phyloP scores from a whole-genome alignment of 345 rosid genomes.

The Corchorus olitorius region DNA sequence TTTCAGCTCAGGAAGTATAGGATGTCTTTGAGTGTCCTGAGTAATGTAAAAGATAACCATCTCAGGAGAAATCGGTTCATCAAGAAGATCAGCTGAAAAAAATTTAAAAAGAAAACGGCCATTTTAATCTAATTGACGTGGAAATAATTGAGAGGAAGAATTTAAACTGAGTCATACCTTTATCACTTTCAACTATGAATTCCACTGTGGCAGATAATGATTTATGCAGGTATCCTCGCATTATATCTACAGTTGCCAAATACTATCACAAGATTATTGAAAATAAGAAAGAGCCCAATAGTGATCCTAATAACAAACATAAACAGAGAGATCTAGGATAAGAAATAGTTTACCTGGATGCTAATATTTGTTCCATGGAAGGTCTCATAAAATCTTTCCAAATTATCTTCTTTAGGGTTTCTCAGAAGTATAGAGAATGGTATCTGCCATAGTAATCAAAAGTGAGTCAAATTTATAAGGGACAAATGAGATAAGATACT shows the following conservation, averaged over 20 bases:
- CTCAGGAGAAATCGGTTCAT: slow-evolving; percentile 73
- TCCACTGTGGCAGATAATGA: slow-evolving; percentile 68
- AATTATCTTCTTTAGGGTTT: slow-evolving; percentile 52
- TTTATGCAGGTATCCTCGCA: slow-evolving; percentile 78
- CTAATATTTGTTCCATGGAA: slow-evolving; percentile 82
- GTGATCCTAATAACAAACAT: slow-evolving; percentile 10
- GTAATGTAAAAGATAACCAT: slow-evolving; percentile 81
- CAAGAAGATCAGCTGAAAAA: slow-evolving; percentile 64
- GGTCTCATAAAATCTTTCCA: slow-evolving; percentile 75
- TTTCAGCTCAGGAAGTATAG: slow-evolving; percentile 78
- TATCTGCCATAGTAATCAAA: slow-evolving; percentile 44
- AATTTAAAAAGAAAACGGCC: slow-evolving; percentile 24
- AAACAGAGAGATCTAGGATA: not conserved
- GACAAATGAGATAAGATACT: not conserved
- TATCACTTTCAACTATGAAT: slow-evolving; percentile 74
- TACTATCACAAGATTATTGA: slow-evolving; percentile 60
- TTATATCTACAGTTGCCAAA: slow-evolving; percentile 73
- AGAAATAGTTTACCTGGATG: slow-evolving; percentile 66
- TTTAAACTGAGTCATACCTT: slow-evolving; percentile 41
- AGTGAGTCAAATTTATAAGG: not conserved
- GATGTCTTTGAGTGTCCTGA: slow-evolving; percentile 91
- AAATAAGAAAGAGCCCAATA: slow-evolving; percentile 20
- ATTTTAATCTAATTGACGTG: slow-evolving; percentile 6
- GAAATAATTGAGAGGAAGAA: slow-evolving; percentile 9
- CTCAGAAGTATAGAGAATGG: slow-evolving; percentile 65